Evolutionary conservation across 441 rosid genomes (phyloP), one percentile per base, ranked within the genome.

Genomic region (Mallotus repandus): DNA sequence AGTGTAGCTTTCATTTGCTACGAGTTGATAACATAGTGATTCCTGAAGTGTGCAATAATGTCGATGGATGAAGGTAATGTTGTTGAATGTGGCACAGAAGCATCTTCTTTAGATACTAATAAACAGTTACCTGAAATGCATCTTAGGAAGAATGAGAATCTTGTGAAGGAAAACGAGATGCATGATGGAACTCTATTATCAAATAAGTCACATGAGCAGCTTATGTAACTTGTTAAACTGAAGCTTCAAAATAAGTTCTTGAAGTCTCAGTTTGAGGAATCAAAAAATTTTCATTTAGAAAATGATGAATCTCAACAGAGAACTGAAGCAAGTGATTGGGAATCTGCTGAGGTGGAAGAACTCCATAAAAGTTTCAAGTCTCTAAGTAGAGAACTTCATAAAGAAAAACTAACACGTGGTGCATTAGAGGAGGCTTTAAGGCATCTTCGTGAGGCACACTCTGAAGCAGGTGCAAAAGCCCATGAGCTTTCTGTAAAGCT

Each of bases 341-440:
- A 77, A 52, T 74, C 78, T 13, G 72, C 72, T 45, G 80, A 76
- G 61, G 70, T 78, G 56, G 79, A 83, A 74, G 78, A 84, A 60
- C 88, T 92, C 55, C 82, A 43, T 41, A 86, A 80, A 53, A 84
- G 52, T 79, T 76, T 93, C 38, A 86, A 84, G 65, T 81, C 89
- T 35, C 76, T 93, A 85, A 80, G 72, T 76, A 85, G 72, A 77
- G 94, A 91, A 71, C 89, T 95, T 50, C 52, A 76, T 56, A 93
- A 82, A 62, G 98, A 96, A 69, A 93, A 83, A 78, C 88, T 83
- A 83, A 93, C 95, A 25, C 84, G 95, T 56, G 77, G 76, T 76
- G 98, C 98, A 54, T 95, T 97, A 57, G 99, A 96, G 84, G 82
- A 80, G 77, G 98, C 98, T 75, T 77, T 96, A 71, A 86, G 83